These are phyloP conservation scores for Vararia minispora DNA, from an alignment of 768 basidiomycete species.

Conservation along the genomic window DNA sequence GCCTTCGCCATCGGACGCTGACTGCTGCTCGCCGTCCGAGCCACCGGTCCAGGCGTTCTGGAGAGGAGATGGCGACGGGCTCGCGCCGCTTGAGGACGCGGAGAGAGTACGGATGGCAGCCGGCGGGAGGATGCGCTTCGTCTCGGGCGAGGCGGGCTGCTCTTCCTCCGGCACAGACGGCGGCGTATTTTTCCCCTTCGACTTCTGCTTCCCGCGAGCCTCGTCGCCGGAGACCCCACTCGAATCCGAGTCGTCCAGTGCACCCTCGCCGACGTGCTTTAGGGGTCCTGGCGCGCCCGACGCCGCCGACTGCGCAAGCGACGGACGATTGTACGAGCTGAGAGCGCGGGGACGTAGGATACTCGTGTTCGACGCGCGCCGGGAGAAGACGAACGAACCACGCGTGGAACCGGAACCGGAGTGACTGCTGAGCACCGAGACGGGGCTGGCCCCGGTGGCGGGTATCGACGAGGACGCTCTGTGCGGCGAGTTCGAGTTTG, in stretches of 20 bases:
- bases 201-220: slow-evolving; percentile 17
- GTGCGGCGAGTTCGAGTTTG: slow-evolving; percentile 12
- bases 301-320: no score
- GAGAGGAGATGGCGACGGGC: no score
- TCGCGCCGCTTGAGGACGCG: slow-evolving; percentile 45
- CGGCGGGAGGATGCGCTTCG: slow-evolving; percentile 16
- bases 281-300: background rate
- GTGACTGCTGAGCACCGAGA: slow-evolving; percentile 7
- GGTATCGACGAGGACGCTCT: slow-evolving; percentile 6
- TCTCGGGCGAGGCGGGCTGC: background rate
- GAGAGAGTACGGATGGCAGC: no score
- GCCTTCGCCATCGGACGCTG: slow-evolving; percentile 40
- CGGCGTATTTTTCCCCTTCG: slow-evolving; percentile 24
- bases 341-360: slow-evolving; percentile 15
- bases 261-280: slow-evolving; percentile 70
- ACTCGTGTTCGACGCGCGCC: slow-evolving; percentile 10
- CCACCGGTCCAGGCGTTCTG: slow-evolving; percentile 43
- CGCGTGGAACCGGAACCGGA: slow-evolving; percentile 5
- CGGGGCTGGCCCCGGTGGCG: slow-evolving; percentile 5
- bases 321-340: slow-evolving; percentile 32
- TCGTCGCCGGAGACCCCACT: slow-evolving; percentile 23
- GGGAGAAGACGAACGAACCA: slow-evolving; percentile 9
- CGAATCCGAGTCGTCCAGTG: slow-evolving; percentile 69
- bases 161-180: slow-evolving; percentile 23
- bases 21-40: slow-evolving; percentile 33